A percentile compares a stretch with the other conserved stretches of the same genome.
Conservation (phyloP, 2,329 filamentous ascomycete genomes). For the Claviceps humidiphila region DNA sequence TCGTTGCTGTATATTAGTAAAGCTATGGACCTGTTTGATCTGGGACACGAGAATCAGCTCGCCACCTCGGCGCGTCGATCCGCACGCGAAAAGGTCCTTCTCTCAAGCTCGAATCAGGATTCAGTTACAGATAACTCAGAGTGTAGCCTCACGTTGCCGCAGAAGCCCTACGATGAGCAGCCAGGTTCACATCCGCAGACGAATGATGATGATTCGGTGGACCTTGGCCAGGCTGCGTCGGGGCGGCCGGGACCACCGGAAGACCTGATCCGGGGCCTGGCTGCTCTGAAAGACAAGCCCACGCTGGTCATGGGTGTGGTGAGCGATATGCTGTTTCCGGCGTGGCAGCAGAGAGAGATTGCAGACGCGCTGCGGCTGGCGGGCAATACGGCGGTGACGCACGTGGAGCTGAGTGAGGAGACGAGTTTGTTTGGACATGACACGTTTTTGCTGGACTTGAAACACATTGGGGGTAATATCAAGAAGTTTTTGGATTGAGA, state of each 20-base stretch:
- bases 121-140: constrained; percentile 19
- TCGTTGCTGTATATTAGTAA: constrained; percentile 94
- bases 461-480: constrained; percentile 79
- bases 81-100: constrained; percentile 44
- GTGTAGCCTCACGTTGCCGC: constrained; percentile 75
- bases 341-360: constrained; percentile 95
- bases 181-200: constrained; percentile 28
- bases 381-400: constrained; percentile 71
- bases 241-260: constrained; percentile 45
- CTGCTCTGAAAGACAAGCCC: constrained; percentile 59
- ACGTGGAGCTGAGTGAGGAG: constrained; percentile 88
- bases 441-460: constrained; percentile 83
- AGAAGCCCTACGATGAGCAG: constrained; percentile 77
- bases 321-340: constrained; percentile 91
- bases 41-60: constrained; percentile 58
- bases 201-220: constrained; percentile 11
- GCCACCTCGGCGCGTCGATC: constrained; percentile 49
- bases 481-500: constrained; percentile 51
- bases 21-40: constrained; percentile 96
- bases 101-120: constrained; percentile 37
- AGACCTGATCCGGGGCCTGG: constrained; percentile 68
- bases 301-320: constrained; percentile 86
- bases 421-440: constrained; percentile 93
- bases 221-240: constrained; percentile 7
- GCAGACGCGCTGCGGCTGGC: constrained; percentile 65